A percentile compares a stretch with the other conserved stretches of the same genome.
Conservation (phyloP, 140 eudicot genomes). For the Ambrosia hybrid region DNA sequence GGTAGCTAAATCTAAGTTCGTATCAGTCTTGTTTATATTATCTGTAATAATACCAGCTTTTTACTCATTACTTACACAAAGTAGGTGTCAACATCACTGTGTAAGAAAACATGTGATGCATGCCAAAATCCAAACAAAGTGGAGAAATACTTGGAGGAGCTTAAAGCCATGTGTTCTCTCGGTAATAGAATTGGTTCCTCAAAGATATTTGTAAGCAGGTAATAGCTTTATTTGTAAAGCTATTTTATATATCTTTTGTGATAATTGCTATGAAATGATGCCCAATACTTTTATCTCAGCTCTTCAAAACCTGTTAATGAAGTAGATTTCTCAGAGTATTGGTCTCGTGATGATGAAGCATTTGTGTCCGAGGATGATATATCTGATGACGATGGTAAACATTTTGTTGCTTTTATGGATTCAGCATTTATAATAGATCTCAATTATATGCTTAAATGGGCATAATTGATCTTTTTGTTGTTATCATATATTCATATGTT, state of each 20-base stretch:
- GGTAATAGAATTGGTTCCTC: conserved; percentile 54
- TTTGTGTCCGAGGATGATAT: conserved; percentile 78
- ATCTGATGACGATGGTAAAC: conserved; percentile 83
- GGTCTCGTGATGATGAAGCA: conserved; percentile 80
- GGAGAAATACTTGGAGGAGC: conserved; percentile 66
- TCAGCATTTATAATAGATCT: neutral
- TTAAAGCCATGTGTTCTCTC: conserved; percentile 46
- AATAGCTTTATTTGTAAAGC: conserved; percentile 7
- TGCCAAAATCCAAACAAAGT: conserved; percentile 78
- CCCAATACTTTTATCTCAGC: conserved; percentile 46
- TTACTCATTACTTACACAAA: conserved; percentile 14
- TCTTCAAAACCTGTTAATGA: conserved; percentile 42
- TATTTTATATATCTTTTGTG: neutral
- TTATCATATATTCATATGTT: neutral
- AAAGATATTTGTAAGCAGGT: conserved; percentile 70
- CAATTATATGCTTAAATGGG: neutral
- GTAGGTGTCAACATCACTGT: conserved; percentile 63
- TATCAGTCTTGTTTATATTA: conserved; percentile 1
- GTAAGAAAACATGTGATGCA: conserved; percentile 83
- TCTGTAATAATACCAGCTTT: neutral
- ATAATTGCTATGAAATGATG: conserved; percentile 14
- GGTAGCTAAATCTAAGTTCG: conserved; percentile 41
- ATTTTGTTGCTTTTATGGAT: conserved; percentile 2
- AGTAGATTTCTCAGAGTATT: conserved; percentile 65
- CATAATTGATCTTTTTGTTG: neutral